phyloP scores from a whole-genome alignment of 371 early-diverging fungal species.

The Coemansia sp. region DNA sequence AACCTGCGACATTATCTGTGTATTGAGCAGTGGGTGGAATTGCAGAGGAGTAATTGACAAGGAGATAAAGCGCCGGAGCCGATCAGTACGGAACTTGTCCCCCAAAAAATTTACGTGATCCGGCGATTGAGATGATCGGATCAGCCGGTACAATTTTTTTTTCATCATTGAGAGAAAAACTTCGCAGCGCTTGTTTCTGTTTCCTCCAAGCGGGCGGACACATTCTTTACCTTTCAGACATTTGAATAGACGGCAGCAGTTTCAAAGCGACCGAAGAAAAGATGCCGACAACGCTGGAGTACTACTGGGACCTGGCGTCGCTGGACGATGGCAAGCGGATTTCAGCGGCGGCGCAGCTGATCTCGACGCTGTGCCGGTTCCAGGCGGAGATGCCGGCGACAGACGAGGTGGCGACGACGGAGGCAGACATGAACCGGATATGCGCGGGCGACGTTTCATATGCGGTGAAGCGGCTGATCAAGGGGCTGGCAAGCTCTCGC shows the following conservation, averaged over 20 bases:
- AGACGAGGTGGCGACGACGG: conserved; percentile 52
- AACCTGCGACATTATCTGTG: conserved; percentile 32
- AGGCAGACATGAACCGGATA: conserved; percentile 63
- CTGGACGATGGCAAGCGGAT: conserved; percentile 60
- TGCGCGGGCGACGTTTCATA: conserved; percentile 80
- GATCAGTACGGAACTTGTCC: not conserved
- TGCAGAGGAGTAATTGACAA: not conserved
- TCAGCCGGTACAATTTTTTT: conserved; percentile 1
- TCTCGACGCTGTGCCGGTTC: conserved; percentile 56
- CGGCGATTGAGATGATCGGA: not conserved
- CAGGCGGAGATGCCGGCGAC: conserved; percentile 52
- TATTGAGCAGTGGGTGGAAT: not conserved
- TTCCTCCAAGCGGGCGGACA: not conserved
- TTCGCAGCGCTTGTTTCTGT: not conserved
- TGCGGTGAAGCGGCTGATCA: conserved; percentile 81
- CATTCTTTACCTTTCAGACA: not conserved
- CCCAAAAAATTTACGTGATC: not conserved
- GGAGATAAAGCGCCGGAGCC: conserved; percentile 2
- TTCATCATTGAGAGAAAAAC: not conserved
- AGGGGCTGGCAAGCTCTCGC: conserved; percentile 84
- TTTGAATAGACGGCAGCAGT: too few relatives aligned
- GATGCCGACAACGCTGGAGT: conserved; percentile 52
- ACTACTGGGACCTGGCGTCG: conserved; percentile 68
- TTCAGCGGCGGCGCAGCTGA: conserved; percentile 61
- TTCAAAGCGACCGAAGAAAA: not conserved